Conservation (phyloP, 225 moss, liverwort and hornwort species). For the Thuidium tamariscinum region DNA sequence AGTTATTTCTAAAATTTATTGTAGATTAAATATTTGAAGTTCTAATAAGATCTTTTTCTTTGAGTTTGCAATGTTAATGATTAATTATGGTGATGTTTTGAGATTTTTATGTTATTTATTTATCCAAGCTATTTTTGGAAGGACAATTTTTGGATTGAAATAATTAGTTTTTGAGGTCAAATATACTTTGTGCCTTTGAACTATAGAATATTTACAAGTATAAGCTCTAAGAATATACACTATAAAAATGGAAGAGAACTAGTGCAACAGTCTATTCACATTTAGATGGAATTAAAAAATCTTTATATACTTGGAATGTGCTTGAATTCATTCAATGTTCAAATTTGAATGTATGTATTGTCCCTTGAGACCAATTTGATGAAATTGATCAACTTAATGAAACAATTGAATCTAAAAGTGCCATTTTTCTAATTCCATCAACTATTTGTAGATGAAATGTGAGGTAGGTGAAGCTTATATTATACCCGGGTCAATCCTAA, state of each 20-base stretch:
- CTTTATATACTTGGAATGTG: background rate
- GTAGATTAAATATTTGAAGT: background rate
- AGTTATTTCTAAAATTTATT: too few relatives aligned
- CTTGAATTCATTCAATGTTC: background rate
- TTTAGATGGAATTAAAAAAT: accelerated
- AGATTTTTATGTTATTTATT: background rate
- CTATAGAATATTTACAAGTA: accelerated
- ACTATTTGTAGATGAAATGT: background rate
- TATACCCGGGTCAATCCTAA: accelerated
- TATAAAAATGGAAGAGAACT: background rate
- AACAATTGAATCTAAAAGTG: accelerated
- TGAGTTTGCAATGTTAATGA: background rate
- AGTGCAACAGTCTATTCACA: background rate
- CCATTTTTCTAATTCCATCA: background rate
- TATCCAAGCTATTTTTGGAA: background rate
- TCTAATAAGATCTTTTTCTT: background rate
- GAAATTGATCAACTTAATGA: background rate
- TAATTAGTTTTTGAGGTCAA: background rate
- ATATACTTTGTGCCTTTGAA: background rate
- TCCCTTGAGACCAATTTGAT: background rate
- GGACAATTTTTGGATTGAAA: background rate
- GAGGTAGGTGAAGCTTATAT: accelerated
- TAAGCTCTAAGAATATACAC: background rate
- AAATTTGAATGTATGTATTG: background rate
- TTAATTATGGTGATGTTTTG: background rate